Evolutionary conservation across 495 filamentous ascomycete genomes (phyloP).

Genomic region (Aspergillus coremiiformis): DNA sequence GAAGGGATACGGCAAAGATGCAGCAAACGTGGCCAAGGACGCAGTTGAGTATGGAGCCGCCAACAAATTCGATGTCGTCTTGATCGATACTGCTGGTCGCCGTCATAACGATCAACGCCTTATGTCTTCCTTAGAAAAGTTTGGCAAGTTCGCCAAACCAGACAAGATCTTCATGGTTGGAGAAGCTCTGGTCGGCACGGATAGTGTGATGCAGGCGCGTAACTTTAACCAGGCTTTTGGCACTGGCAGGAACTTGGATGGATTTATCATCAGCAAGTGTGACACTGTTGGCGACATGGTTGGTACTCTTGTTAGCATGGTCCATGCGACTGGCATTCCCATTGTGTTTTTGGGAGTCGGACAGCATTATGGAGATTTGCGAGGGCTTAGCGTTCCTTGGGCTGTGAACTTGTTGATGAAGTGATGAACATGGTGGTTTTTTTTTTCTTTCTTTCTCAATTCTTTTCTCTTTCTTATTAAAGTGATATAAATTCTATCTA

Average conservation of each 20-base stretch:
- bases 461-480: too few relatives aligned
- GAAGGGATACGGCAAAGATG: constrained; percentile 96
- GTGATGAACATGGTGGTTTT: constrained; percentile 14
- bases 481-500: too few relatives aligned
- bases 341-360: constrained; percentile 91
- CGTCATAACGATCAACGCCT: constrained; percentile 92
- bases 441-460: not conserved
- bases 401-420: constrained; percentile 75
- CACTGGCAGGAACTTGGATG: constrained; percentile 68
- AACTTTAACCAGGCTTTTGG: constrained; percentile 96
- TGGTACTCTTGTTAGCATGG: constrained; percentile 92
- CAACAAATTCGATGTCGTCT: constrained; percentile 79
- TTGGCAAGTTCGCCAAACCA: constrained; percentile 87
- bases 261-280: constrained; percentile 97
- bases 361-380: constrained; percentile 93
- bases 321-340: constrained; percentile 92
- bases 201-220: constrained; percentile 87
- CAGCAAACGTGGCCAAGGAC: constrained; percentile 89
- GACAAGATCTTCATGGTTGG: constrained; percentile 99
- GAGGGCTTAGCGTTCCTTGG: constrained; percentile 88
- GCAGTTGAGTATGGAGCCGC: constrained; percentile 71
- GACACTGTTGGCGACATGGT: constrained; percentile 99
- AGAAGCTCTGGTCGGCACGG: constrained; percentile 90
- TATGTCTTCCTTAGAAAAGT: constrained; percentile 94
- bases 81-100: constrained; percentile 93